These are phyloP conservation scores for Tricholomella constricta DNA, from an alignment of 768 basidiomycete species.

Conservation along the genomic window DNA sequence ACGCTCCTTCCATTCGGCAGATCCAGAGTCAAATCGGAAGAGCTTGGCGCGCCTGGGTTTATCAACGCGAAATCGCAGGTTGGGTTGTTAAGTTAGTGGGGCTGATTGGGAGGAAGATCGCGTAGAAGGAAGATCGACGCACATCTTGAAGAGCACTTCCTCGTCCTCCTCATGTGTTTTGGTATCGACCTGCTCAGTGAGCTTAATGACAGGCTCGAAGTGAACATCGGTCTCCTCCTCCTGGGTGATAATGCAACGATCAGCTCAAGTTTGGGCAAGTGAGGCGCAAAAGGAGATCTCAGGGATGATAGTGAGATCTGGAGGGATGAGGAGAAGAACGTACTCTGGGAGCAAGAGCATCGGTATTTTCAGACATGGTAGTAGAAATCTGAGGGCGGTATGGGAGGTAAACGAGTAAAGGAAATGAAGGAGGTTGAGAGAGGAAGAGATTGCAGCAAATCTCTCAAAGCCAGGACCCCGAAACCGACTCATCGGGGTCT, in stretches of 20 bases:
- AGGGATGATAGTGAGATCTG: slow-evolving; percentile 13
- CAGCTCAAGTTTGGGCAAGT: slow-evolving; percentile 4
- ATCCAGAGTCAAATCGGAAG: slow-evolving; percentile 83
- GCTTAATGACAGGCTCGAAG: slow-evolving; percentile 95
- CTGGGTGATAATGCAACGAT: slow-evolving; percentile 32
- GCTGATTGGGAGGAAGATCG: slow-evolving; percentile 37
- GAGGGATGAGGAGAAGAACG: slow-evolving; percentile 30
- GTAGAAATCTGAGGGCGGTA: slow-evolving; percentile 29
- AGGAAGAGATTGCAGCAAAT: neutral
- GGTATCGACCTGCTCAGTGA: slow-evolving; percentile 93
- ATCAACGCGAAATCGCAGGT: slow-evolving; percentile 14
- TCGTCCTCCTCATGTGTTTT: slow-evolving; percentile 97
- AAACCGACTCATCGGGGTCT: slow-evolving; percentile 21
- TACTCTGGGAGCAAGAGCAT: slow-evolving; percentile 75
- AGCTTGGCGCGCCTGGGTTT: slow-evolving; percentile 89
- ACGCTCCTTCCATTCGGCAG: slow-evolving; percentile 96
- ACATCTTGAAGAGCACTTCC: slow-evolving; percentile 95
- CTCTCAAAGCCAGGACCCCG: slow-evolving; percentile 17
- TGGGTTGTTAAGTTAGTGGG: slow-evolving; percentile 23
- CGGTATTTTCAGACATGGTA: slow-evolving; percentile 58
- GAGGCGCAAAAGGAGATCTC: slow-evolving; percentile 3
- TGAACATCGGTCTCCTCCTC: slow-evolving; percentile 86
- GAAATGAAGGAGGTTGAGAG: slow-evolving; percentile 7
- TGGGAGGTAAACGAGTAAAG: slow-evolving; percentile 20
- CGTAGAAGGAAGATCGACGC: slow-evolving; percentile 40